Percentiles rank a stretch among this genome's conserved stretches.
Evolutionary conservation across 305 asterid species (phyloP).

Genomic region (Fraxinus albicans): DNA sequence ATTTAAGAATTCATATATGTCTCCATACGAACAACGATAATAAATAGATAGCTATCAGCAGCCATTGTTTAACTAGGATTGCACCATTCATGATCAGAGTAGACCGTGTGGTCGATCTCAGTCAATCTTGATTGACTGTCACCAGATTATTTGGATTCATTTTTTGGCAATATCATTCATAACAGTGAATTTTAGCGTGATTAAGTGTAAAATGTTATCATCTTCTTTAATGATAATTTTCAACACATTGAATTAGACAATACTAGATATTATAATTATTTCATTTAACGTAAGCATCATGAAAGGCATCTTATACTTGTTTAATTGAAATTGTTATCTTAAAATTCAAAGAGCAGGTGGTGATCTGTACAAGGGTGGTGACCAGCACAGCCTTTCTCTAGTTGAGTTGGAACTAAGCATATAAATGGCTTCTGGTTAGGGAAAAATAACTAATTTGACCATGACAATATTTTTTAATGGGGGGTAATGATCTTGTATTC

Average conservation of each 20-base stretch:
- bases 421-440: constrained; percentile 1
- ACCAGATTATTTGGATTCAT: background rate
- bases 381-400: background rate
- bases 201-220: background rate
- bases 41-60: constrained; percentile 21
- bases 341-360: constrained; percentile 40
- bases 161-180: background rate
- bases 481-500: background rate
- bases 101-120: background rate
- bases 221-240: background rate
- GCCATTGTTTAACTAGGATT: background rate
- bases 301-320: background rate
- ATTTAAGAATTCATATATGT: constrained; percentile 34
- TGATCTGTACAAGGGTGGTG: constrained; percentile 17
- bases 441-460: constrained; percentile 9
- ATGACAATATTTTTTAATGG: constrained; percentile 1
- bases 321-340: constrained; percentile 19
- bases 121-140: background rate
- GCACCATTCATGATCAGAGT: background rate
- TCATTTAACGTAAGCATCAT: background rate
- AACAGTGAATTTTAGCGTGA: background rate
- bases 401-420: constrained; percentile 13
- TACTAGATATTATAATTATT: background rate
- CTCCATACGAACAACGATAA: constrained; percentile 25
- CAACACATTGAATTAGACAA: background rate